Conservation (phyloP, 805 yeast genomes). For the Blastobotrys chiropterorum region DNA sequence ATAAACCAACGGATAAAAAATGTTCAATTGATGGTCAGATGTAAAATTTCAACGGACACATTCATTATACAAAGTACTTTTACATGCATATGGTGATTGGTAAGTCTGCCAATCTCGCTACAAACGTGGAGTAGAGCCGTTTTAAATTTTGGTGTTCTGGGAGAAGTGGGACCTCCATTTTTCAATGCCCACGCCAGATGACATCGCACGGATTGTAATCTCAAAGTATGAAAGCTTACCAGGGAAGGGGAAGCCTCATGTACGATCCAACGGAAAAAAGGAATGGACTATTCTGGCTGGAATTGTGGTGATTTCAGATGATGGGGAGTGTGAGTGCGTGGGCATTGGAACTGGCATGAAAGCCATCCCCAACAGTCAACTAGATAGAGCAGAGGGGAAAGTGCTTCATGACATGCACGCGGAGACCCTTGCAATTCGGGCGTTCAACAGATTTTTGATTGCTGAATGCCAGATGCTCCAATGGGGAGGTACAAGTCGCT, state of each 20-base stretch:
- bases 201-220: conserved; percentile 22
- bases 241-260: conserved; percentile 49
- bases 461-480: conserved; percentile 35
- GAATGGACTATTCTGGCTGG: conserved; percentile 89
- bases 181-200: conserved; percentile 10
- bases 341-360: conserved; percentile 79
- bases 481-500: conserved; percentile 10
- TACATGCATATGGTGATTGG: neutral
- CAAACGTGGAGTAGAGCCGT: no score
- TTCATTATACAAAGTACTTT: neutral
- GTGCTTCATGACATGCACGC: conserved; percentile 89
- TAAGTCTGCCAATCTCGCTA: neutral
- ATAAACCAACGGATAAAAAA: no score
- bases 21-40: no score
- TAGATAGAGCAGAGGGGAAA: conserved; percentile 46
- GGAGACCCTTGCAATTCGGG: conserved; percentile 67
- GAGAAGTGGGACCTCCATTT: neutral
- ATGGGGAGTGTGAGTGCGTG: conserved; percentile 31
- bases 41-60: neutral
- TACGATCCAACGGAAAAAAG: conserved; percentile 53
- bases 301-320: conserved; percentile 38
- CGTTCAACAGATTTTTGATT: conserved; percentile 57
- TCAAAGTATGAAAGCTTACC: conserved; percentile 24
- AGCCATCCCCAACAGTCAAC: conserved; percentile 50
- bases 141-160: no score